These are phyloP conservation scores for Rhododendron griersonianum DNA, from an alignment of 148 eudicot species.

Conservation along the genomic window DNA sequence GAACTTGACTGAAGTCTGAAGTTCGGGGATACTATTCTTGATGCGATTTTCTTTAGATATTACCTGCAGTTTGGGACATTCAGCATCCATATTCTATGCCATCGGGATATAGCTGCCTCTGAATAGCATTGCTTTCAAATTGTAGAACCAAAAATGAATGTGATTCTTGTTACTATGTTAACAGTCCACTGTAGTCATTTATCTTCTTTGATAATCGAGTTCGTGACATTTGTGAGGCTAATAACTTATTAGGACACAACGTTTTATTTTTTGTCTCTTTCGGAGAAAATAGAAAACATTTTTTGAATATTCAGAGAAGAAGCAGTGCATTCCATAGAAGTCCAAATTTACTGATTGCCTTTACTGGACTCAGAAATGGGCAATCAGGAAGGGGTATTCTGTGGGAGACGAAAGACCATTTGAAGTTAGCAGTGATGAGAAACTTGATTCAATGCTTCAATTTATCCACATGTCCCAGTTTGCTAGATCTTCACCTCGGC, in stretches of 20 bases:
- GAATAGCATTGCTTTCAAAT: background rate
- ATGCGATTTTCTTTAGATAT: background rate
- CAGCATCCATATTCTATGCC: background rate
- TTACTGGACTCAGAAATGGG: background rate
- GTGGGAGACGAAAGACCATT: background rate
- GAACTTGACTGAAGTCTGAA: background rate
- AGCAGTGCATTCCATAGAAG: background rate
- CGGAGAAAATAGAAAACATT: background rate
- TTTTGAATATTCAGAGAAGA: background rate
- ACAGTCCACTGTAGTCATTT: background rate
- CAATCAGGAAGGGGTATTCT: conserved; percentile 22
- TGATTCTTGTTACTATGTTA: background rate
- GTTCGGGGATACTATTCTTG: background rate
- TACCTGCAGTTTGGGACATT: background rate
- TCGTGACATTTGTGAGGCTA: background rate
- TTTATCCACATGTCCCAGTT: conserved; percentile 16
- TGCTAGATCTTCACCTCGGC: conserved; percentile 19
- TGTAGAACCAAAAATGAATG: background rate
- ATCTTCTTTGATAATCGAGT: background rate
- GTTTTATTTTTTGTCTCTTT: background rate
- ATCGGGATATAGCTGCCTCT: background rate
- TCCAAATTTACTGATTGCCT: background rate
- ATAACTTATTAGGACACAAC: background rate
- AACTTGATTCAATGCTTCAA: conserved; percentile 28
- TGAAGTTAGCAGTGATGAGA: conserved; percentile 21